Evolutionary conservation across 805 yeast genomes (phyloP), one percentile per base, ranked within the genome.

Genomic region (Kregervanrija delftensis): DNA sequence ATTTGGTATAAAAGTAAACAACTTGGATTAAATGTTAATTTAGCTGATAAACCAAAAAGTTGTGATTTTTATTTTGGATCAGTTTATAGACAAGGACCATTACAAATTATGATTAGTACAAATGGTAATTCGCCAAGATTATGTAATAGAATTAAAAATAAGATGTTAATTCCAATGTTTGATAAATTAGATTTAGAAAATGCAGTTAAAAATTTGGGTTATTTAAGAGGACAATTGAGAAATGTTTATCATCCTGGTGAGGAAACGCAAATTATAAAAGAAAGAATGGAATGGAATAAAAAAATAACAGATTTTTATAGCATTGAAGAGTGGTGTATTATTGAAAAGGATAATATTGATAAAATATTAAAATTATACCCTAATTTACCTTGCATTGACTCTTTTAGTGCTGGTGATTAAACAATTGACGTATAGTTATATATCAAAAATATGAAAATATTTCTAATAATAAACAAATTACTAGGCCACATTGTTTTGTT

Each of bases 61-160:
- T 86, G 96, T 66, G 96, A 86, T 61, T 86, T 85, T 62, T 86
- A 85, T 65, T 86, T 86, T 61, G 96, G 95, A 1, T 77, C 90
- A 17, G 79, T 83, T 67, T 79, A 77, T 60, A 72, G 85, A 55
- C 76, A 76, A 50, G 93, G 90, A 12, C 77, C 80, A 12, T 65
- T 86, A 41, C 93, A 86, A 58, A 72, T 86, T 34, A 81, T 86
- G 90, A 83, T 86, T 11, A 78, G 87, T 35, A 85, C 95, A 11
- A 86, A 85, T 60, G 95, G 95, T 4, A 76, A 80, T 54, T 82
- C 90, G 2, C 96, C 96, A 1, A 64, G 93, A 43, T 72, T 86
- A 53, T 82, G 88, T 42, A 72, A 72, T 49, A 73, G 77, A 46
- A 65, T 77, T 34, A 81, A 86, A 44, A 74, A 82, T 16, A 71